Percentiles rank a stretch among this genome's conserved stretches.
These are phyloP conservation scores for Kluyveromyces aestuarii DNA, from an alignment of 805 yeast species.

Conservation along the genomic window DNA sequence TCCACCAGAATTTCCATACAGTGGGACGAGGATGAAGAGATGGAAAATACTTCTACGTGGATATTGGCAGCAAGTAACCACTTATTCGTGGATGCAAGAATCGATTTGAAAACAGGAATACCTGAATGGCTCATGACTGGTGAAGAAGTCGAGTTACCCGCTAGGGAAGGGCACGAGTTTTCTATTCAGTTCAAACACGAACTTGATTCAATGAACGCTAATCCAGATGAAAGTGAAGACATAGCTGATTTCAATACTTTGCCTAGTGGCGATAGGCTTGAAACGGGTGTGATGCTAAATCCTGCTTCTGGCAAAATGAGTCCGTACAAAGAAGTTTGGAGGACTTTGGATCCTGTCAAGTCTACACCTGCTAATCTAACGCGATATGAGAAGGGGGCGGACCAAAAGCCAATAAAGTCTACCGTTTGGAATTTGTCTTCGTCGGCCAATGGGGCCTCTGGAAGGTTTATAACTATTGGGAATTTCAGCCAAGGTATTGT, in stretches of 20 bases:
- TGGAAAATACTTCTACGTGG: slow-evolving; percentile 41
- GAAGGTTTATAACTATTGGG: slow-evolving; percentile 40
- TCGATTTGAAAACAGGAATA: background rate
- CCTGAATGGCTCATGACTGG: slow-evolving; percentile 21
- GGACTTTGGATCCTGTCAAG: slow-evolving; percentile 35
- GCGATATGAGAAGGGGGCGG: background rate
- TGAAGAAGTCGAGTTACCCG: slow-evolving; percentile 23
- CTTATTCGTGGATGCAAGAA: slow-evolving; percentile 40
- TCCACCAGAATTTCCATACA: slow-evolving; percentile 42
- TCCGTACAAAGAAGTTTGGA: slow-evolving; percentile 47
- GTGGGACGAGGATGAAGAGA: slow-evolving; percentile 35
- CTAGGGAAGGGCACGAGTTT: slow-evolving; percentile 5
- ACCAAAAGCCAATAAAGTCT: background rate
- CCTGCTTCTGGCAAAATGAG: slow-evolving; percentile 34
- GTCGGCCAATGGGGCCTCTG: slow-evolving; percentile 18
- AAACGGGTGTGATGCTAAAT: slow-evolving; percentile 43
- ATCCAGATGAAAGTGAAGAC: slow-evolving; percentile 36
- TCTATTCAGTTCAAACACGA: slow-evolving; percentile 5
- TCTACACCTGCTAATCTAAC: slow-evolving; percentile 24
- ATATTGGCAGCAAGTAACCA: slow-evolving; percentile 38
- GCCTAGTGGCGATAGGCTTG: slow-evolving; percentile 36
- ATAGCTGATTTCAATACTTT: slow-evolving; percentile 37
- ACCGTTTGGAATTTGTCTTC: slow-evolving; percentile 18
- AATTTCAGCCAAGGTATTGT: slow-evolving; percentile 45
- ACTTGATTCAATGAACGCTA: slow-evolving; percentile 3